phyloP scores from a whole-genome alignment of 2,329 filamentous ascomycete genomes.

The Plenodomus biglobosus region DNA sequence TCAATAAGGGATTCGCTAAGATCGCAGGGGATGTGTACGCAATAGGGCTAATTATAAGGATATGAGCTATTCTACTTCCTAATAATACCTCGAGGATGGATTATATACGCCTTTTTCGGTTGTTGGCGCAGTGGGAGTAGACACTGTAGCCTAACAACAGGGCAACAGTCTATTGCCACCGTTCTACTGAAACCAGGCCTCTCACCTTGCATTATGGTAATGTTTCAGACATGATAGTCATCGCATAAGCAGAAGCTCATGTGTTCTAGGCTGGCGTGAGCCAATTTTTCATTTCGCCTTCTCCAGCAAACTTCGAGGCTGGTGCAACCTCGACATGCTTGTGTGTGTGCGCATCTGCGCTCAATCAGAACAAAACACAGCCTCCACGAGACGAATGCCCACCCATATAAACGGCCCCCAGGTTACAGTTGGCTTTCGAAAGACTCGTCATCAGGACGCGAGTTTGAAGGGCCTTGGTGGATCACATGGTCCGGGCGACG shows the following conservation, averaged over 20 bases:
- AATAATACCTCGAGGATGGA: too few relatives aligned
- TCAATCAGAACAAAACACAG: not conserved
- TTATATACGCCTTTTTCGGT: too few relatives aligned
- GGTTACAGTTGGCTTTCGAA: not conserved
- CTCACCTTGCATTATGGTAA: too few relatives aligned
- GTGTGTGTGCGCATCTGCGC: not conserved
- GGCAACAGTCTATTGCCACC: not conserved
- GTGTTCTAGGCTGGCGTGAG: not conserved
- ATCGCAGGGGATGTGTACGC: constrained; percentile 18
- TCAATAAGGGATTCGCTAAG: constrained; percentile 7
- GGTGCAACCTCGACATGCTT: not conserved
- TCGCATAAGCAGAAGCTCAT: not conserved
- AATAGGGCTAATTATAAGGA: constrained; percentile 6
- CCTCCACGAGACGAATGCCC: not conserved
- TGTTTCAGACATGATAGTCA: too few relatives aligned
- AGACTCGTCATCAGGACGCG: not conserved
- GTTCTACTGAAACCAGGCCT: too few relatives aligned
- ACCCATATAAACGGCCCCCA: not conserved
- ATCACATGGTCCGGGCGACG: not conserved
- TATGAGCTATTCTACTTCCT: too few relatives aligned
- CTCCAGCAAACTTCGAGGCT: not conserved
- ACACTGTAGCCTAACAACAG: too few relatives aligned
- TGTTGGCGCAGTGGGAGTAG: too few relatives aligned
- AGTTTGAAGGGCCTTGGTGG: not conserved
- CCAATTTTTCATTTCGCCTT: not conserved